Evolutionary conservation across 345 rosid genomes (phyloP).

Genomic region (Durio zibethinus): DNA sequence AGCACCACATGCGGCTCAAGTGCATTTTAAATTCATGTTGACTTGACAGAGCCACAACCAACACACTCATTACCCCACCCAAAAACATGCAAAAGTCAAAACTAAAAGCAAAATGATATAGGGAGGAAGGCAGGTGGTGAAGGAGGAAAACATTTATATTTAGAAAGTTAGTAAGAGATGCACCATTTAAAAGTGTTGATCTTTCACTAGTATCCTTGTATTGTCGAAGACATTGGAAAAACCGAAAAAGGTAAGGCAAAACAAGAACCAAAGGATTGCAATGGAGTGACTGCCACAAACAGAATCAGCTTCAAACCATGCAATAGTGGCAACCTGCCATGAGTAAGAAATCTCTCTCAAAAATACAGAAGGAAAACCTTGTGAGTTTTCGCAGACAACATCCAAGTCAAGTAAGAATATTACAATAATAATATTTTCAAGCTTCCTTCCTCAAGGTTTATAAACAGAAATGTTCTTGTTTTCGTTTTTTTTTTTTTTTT

Average conservation of each 20-base stretch:
- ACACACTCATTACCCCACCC: background rate
- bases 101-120: background rate
- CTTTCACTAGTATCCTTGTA: constrained; percentile 81
- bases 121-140: background rate
- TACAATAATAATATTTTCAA: background rate
- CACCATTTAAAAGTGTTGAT: constrained; percentile 80
- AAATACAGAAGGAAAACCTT: constrained; percentile 7
- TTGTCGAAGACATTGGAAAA: constrained; percentile 91
- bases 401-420: background rate
- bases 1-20: background rate
- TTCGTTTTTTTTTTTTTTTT: background rate
- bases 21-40: background rate
- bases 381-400: background rate
- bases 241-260: constrained; percentile 80
- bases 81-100: background rate
- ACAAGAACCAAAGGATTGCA: constrained; percentile 89
- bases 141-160: background rate
- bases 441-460: background rate
- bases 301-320: constrained; percentile 99
- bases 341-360: constrained; percentile 19
- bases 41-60: background rate
- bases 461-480: background rate
- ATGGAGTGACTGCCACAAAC: constrained; percentile 94
- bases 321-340: constrained; percentile 95
- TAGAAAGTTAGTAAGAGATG: background rate